These are phyloP conservation scores for Fraxinus sp. DNA, from an alignment of 305 asterid genomes.

Conservation along the genomic window DNA sequence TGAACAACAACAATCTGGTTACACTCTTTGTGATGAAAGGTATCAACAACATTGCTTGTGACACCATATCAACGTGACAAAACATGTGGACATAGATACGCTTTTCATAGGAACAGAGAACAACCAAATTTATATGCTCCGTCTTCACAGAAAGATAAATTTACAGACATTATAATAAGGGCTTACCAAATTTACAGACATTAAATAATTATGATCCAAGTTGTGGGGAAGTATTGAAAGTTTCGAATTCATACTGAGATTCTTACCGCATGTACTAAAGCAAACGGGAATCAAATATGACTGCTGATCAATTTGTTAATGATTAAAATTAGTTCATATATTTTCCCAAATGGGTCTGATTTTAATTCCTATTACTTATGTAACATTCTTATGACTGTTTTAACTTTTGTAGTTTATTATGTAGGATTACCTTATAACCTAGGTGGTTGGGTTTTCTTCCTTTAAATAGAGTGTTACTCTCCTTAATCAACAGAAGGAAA, in stretches of 20 bases:
- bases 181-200: neutral
- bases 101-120: neutral
- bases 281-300: neutral
- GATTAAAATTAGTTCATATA: neutral
- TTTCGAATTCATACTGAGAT: neutral
- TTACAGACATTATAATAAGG: neutral
- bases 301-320: neutral
- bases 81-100: neutral
- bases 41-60: neutral
- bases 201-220: neutral
- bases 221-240: neutral
- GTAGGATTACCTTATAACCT: neutral
- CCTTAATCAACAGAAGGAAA: neutral
- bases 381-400: neutral
- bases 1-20: neutral
- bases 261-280: neutral
- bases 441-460: neutral
- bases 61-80: neutral
- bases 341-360: neutral
- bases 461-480: neutral
- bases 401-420: neutral
- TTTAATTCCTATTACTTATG: neutral
- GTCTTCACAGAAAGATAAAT: neutral
- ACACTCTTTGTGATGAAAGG: neutral
- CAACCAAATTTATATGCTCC: neutral